A percentile compares a stretch with the other conserved stretches of the same genome.
These are phyloP conservation scores for Pterula multifida DNA, from an alignment of 1,284 basidiomycete genomes.

Conservation along the genomic window DNA sequence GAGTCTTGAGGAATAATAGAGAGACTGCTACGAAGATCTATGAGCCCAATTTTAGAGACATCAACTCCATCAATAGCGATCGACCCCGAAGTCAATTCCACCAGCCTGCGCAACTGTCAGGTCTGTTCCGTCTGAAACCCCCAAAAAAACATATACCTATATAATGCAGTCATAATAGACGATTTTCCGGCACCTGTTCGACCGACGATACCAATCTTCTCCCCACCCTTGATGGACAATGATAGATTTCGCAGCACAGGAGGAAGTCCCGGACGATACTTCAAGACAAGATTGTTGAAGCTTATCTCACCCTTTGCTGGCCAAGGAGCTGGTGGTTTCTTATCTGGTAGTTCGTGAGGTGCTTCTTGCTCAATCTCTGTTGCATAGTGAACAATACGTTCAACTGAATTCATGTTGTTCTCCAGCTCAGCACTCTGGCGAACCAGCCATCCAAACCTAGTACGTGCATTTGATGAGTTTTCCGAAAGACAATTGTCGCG, in stretches of 20 bases:
- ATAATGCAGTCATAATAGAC: conserved; percentile 42
- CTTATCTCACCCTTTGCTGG: conserved; percentile 52
- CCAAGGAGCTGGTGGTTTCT: conserved; percentile 53
- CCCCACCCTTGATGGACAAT: conserved; percentile 58
- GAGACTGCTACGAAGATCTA: conserved; percentile 53
- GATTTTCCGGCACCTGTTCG: conserved; percentile 73
- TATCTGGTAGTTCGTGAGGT: conserved; percentile 49
- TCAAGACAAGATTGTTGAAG: conserved; percentile 51
- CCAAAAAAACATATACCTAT: conserved; percentile 12
- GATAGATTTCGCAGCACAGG: conserved; percentile 56
- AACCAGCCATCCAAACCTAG: conserved; percentile 75
- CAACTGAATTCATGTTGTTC: conserved; percentile 88
- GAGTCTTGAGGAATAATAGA: conserved; percentile 89
- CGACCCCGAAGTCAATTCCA: conserved; percentile 54
- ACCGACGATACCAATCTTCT: conserved; percentile 85
- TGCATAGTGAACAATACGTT: conserved; percentile 75
- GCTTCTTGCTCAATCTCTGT: conserved; percentile 71
- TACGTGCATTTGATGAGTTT: conserved; percentile 4
- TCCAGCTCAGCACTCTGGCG: conserved; percentile 79
- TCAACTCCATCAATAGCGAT: conserved; percentile 59
- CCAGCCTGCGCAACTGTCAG: conserved; percentile 38
- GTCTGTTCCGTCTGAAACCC: too few relatives aligned
- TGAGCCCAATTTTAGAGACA: conserved; percentile 54
- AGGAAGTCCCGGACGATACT: conserved; percentile 63
- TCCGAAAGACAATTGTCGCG: conserved; percentile 7